Evolutionary conservation across 2,329 filamentous ascomycete genomes (phyloP).

Genomic region (Fusarium denticulatum): DNA sequence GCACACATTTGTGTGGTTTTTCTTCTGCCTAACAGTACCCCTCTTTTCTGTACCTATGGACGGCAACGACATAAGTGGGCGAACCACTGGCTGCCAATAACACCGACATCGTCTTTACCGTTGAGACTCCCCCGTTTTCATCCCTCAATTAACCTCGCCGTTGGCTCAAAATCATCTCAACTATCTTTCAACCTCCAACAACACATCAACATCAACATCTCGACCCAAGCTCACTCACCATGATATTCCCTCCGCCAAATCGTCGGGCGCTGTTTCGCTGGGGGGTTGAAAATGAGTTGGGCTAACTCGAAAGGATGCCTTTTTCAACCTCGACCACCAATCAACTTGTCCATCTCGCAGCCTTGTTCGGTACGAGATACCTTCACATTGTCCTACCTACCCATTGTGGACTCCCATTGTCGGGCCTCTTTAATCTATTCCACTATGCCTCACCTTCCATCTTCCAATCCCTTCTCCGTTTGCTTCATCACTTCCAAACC

Average conservation of each 20-base stretch:
- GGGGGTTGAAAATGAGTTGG: slow-evolving; percentile 33
- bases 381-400: slow-evolving; percentile 13
- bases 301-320: slow-evolving; percentile 22
- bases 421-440: slow-evolving; percentile 3
- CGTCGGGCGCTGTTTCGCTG: neutral
- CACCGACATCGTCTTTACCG: neutral
- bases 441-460: slow-evolving; percentile 6
- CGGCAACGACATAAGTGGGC: slow-evolving; percentile 4
- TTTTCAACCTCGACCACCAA: slow-evolving; percentile 31
- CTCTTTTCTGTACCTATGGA: neutral
- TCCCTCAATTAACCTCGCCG: neutral
- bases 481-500: slow-evolving; percentile 1
- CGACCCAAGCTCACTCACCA: neutral
- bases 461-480: slow-evolving; percentile 2
- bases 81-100: slow-evolving; percentile 18
- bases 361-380: slow-evolving; percentile 27
- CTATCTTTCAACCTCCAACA: slow-evolving; percentile 4
- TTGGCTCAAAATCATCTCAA: neutral
- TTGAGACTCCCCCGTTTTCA: slow-evolving; percentile 5
- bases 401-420: slow-evolving; percentile 9
- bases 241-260: neutral
- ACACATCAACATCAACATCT: neutral
- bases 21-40: neutral
- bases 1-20: neutral
- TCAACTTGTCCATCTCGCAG: slow-evolving; percentile 18